Evolutionary conservation across 768 basidiomycete species (phyloP), one percentile per base, ranked within the genome.

Genomic region (Thelephora ganbajun): DNA sequence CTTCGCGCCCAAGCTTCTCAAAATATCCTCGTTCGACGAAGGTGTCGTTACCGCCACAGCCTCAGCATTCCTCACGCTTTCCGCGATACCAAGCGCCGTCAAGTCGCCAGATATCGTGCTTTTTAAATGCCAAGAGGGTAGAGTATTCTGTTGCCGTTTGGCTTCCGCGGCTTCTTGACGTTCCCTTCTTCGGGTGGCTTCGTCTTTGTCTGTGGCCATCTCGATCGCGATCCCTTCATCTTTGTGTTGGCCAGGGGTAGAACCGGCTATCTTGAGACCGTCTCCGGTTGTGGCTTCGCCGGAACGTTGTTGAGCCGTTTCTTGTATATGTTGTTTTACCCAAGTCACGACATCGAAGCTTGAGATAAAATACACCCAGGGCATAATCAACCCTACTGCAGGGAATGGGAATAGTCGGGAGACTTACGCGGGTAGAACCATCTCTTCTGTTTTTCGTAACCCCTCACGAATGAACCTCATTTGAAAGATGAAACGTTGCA

Each of bases 41-140:
- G 70, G 59, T 48, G 48, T 56, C 50, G 34, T 53, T 49, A 49
- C 50, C 54, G 46, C 54, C 37, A 58, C 59, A 35, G 54, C 43
- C 9, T 48, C 54, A 22, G 73, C 72, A 20, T 70, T 63, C 48
- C 80, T 67, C n/a, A 74, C 77, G 51, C 62, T 76, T 60, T 87
- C 84, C 55, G 79, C 76, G 49, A 86, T 73, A 16, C 91, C 90
- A 35, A 93, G 70, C 18, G 88, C 83, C 0, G 94, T 96, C 51
- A 91, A 67, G 54, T 93, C 85, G 7, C 92, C 91, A 3, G 90
- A 82, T 51, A 99, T 90, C 2, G 96, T 99, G 59, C 90, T 93
- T 64, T 89, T 86, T 55, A 92, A 73, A 67, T 96, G 89, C 96
- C 96, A 99, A 11, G 84, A 71, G 1, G 96, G 96, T 41, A 99